Percentiles rank a stretch among this genome's conserved stretches.
Evolutionary conservation across 768 basidiomycete genomes (phyloP).

Genomic region (Auricularia cornea): DNA sequence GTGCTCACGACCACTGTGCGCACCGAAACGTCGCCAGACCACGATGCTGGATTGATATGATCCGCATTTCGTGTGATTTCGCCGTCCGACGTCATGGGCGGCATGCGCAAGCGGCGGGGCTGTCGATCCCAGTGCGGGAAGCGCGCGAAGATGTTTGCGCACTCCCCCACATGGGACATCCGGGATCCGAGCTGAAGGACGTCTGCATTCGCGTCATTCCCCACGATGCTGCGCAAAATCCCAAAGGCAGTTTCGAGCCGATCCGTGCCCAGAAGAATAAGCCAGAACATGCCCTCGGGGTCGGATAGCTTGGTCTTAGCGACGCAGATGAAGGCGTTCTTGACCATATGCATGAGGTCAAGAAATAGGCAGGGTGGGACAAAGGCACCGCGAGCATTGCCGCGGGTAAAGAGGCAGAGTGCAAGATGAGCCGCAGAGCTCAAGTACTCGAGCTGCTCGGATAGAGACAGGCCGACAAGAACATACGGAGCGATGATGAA

Average conservation of each 20-base stretch:
- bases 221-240: slow-evolving; percentile 16
- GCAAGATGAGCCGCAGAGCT: slow-evolving; percentile 26
- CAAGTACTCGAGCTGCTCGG: slow-evolving; percentile 26
- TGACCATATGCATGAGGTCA: slow-evolving; percentile 31
- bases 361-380: slow-evolving; percentile 21
- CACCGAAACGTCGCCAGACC: slow-evolving; percentile 25
- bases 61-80: slow-evolving; percentile 18
- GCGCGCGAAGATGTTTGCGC: slow-evolving; percentile 26
- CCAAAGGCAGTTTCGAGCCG: slow-evolving; percentile 19
- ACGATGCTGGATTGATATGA: slow-evolving; percentile 30
- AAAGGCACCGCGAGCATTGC: slow-evolving; percentile 11
- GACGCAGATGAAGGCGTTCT: slow-evolving; percentile 31
- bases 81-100: not conserved
- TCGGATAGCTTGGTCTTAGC: slow-evolving; percentile 29
- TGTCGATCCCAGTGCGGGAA: slow-evolving; percentile 32
- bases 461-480: slow-evolving; percentile 20
- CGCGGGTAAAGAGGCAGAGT: slow-evolving; percentile 11
- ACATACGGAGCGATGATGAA: slow-evolving; percentile 25
- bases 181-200: slow-evolving; percentile 20
- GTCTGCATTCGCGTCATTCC: slow-evolving; percentile 13
- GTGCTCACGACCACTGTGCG: slow-evolving; percentile 14
- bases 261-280: slow-evolving; percentile 32
- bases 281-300: slow-evolving; percentile 23
- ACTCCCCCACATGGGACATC: slow-evolving; percentile 24
- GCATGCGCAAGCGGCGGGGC: slow-evolving; percentile 21